phyloP scores from a whole-genome alignment of 306 rosid species.

The Senna siamea region DNA sequence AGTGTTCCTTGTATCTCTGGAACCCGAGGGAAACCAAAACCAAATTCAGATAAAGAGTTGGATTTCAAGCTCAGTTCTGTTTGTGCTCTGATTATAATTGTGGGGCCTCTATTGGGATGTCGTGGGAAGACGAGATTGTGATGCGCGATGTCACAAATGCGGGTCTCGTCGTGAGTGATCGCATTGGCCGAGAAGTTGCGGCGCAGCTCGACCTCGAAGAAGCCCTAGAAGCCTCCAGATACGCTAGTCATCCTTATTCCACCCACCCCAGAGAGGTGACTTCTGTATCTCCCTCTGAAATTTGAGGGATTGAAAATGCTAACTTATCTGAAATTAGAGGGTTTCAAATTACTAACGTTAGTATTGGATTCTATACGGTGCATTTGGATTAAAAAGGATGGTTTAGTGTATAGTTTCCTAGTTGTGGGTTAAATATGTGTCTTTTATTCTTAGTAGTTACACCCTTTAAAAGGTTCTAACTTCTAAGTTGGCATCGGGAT shows the following conservation, averaged over 20 bases:
- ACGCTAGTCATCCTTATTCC: slow-evolving; percentile 86
- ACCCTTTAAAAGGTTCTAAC: background rate
- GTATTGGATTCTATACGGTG: background rate
- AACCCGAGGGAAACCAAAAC: slow-evolving; percentile 33
- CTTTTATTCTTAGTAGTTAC: background rate
- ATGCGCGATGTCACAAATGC: slow-evolving; percentile 85
- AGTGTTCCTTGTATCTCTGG: slow-evolving; percentile 30
- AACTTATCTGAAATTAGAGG: background rate
- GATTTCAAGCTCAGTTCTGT: background rate
- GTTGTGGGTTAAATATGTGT: background rate
- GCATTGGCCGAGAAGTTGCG: slow-evolving; percentile 81
- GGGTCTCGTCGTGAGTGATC: slow-evolving; percentile 80
- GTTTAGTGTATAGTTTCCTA: background rate
- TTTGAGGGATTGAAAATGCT: background rate
- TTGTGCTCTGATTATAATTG: slow-evolving; percentile 4
- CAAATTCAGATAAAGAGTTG: background rate
- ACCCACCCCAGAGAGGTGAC: slow-evolving; percentile 89
- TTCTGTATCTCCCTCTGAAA: background rate
- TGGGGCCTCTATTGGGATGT: slow-evolving; percentile 55
- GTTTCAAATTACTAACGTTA: background rate
- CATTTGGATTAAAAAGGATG: background rate
- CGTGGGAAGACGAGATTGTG: slow-evolving; percentile 82
- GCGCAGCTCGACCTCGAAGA: slow-evolving; percentile 96
- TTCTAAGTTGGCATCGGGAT: background rate
- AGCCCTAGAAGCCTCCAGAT: slow-evolving; percentile 90